These are phyloP conservation scores for Stemphylium lycopersici DNA, from an alignment of 2,329 filamentous ascomycete genomes.

Conservation along the genomic window DNA sequence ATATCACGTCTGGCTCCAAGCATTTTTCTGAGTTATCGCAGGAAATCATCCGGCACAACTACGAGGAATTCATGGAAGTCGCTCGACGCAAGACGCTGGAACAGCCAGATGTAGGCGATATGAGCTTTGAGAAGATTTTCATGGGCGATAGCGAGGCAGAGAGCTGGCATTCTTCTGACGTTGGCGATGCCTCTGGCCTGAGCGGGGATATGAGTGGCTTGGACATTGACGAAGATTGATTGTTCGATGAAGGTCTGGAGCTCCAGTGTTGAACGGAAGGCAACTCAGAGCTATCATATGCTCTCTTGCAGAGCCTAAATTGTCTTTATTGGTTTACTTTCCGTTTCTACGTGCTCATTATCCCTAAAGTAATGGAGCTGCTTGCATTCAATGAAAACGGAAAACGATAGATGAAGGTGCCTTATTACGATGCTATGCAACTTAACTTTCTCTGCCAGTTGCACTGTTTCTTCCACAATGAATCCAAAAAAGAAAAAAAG, in stretches of 20 bases:
- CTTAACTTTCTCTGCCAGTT: too few species aligned
- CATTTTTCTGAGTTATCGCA: constrained; percentile 10
- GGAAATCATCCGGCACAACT: constrained; percentile 23
- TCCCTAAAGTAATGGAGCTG: too few species aligned
- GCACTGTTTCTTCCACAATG: too few species aligned
- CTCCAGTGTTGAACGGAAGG: too few species aligned
- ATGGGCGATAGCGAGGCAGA: constrained; percentile 16
- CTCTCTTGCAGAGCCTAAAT: background rate
- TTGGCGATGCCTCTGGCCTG: constrained; percentile 1
- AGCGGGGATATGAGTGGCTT: constrained; percentile 9
- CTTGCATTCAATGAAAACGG: too few species aligned
- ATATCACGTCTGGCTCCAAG: background rate
- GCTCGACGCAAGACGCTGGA: constrained; percentile 4
- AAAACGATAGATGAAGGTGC: too few species aligned
- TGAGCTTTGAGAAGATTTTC: constrained; percentile 28
- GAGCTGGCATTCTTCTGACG: background rate
- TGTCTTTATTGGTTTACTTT: too few species aligned
- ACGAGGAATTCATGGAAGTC: constrained; percentile 18
- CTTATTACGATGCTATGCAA: too few species aligned
- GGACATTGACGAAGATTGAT: background rate
- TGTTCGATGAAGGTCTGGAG: background rate
- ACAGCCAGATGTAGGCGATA: constrained; percentile 17
- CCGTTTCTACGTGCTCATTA: too few species aligned
- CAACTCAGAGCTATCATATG: background rate
- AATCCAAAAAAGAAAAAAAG: too few species aligned